Conservation (phyloP, 345 rosid species). For the Euphorbia pulcherrima region DNA sequence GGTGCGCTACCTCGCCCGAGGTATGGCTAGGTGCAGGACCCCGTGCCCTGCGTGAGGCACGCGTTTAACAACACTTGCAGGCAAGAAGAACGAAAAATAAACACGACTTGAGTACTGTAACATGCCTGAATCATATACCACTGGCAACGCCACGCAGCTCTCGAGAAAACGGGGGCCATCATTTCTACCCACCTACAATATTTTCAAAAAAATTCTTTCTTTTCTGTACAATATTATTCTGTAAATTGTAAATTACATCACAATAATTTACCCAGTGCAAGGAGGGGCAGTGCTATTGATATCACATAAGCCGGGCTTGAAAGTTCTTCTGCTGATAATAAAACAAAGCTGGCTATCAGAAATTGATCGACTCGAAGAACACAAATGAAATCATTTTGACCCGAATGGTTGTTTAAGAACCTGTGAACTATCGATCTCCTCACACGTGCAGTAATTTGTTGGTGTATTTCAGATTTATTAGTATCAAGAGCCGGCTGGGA, state of each 20-base stretch:
- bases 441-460: slow-evolving; percentile 58
- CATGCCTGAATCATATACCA: slow-evolving; percentile 71
- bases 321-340: slow-evolving; percentile 50
- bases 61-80: no score
- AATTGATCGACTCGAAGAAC: not conserved
- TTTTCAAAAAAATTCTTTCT: not conserved
- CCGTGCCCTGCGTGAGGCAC: no score
- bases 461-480: slow-evolving; percentile 56
- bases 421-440: slow-evolving; percentile 57
- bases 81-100: not conserved
- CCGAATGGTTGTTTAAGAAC: slow-evolving; percentile 26
- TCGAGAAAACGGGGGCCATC: slow-evolving; percentile 81
- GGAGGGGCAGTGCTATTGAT: slow-evolving; percentile 51
- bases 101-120: not conserved
- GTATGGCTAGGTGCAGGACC: no score
- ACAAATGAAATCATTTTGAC: no score
- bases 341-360: slow-evolving; percentile 7
- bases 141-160: slow-evolving; percentile 65
- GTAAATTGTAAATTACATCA: not conserved
- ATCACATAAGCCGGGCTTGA: slow-evolving; percentile 44
- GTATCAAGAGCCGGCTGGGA: slow-evolving; percentile 68
- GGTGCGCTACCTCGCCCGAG: no score
- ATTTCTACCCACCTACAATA: slow-evolving; percentile 65
- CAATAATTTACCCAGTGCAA: slow-evolving; percentile 55
- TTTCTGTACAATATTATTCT: not conserved